Conservation (phyloP, 805 yeast species). For the Teunomyces kruisii region DNA sequence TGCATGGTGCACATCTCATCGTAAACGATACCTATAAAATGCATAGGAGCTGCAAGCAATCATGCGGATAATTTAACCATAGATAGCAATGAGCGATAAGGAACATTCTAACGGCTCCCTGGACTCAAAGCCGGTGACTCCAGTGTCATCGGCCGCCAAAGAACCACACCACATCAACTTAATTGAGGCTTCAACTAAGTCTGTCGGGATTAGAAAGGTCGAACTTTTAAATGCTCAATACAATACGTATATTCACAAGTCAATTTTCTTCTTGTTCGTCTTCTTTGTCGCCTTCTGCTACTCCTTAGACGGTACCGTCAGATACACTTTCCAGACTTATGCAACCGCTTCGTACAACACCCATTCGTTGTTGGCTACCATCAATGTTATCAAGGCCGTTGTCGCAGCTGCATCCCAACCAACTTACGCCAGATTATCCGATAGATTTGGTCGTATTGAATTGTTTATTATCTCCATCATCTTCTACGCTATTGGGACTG, state of each 20-base stretch:
- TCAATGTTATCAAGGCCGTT: slow-evolving; percentile 57
- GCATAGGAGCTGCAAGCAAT: no score
- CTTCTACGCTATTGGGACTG: slow-evolving; percentile 62
- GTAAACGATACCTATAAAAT: neutral
- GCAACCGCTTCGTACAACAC: slow-evolving; percentile 55
- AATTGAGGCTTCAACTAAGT: slow-evolving; percentile 19
- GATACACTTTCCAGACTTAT: slow-evolving; percentile 49
- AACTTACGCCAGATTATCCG: slow-evolving; percentile 61
- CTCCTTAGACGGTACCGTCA: slow-evolving; percentile 54
- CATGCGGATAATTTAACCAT: no score
- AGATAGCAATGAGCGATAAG: neutral
- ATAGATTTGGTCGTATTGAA: slow-evolving; percentile 64
- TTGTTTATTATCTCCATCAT: slow-evolving; percentile 48
- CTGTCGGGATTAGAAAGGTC: slow-evolving; percentile 55
- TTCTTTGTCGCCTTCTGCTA: slow-evolving; percentile 60
- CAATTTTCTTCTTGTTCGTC: slow-evolving; percentile 45
- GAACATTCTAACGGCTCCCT: neutral
- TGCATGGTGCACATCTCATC: neutral
- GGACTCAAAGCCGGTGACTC: neutral
- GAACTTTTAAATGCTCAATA: slow-evolving; percentile 57
- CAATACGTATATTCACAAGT: slow-evolving; percentile 30
- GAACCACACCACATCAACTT: neutral
- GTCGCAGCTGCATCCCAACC: slow-evolving; percentile 69
- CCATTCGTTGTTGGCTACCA: slow-evolving; percentile 59
- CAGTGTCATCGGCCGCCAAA: neutral